Evolutionary conservation across 768 basidiomycete genomes (phyloP).

Genomic region (Neoboletus magnificus): DNA sequence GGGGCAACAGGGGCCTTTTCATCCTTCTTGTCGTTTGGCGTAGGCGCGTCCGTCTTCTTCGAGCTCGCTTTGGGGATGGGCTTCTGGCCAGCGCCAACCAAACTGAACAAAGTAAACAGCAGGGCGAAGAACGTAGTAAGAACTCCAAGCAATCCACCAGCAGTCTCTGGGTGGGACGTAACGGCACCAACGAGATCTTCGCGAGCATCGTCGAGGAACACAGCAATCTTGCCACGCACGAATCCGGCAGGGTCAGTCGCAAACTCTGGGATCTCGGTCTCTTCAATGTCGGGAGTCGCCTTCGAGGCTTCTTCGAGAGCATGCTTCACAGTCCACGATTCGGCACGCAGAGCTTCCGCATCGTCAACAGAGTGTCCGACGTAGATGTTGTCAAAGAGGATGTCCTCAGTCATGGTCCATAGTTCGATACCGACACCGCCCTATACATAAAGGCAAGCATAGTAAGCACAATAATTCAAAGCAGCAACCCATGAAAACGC

Average conservation of each 20-base stretch:
- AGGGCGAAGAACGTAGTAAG: conserved; percentile 81
- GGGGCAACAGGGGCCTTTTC: conserved; percentile 66
- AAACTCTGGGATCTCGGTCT: conserved; percentile 46
- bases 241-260: conserved; percentile 74
- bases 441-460: conserved; percentile 35
- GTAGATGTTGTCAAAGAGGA: conserved; percentile 92
- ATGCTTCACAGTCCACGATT: conserved; percentile 93
- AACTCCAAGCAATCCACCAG: conserved; percentile 68
- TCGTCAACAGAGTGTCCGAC: conserved; percentile 86
- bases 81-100: conserved; percentile 71
- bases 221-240: conserved; percentile 71
- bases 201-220: conserved; percentile 77
- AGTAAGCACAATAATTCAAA: background rate
- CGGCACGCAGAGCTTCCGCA: conserved; percentile 76
- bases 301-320: conserved; percentile 60
- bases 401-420: conserved; percentile 99
- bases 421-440: conserved; percentile 96
- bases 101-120: conserved; percentile 74
- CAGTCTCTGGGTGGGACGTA: conserved; percentile 87
- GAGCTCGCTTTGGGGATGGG: conserved; percentile 63
- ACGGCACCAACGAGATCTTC: conserved; percentile 77
- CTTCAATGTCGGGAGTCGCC: conserved; percentile 47
- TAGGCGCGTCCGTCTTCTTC: conserved; percentile 73
- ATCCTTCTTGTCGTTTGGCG: conserved; percentile 63
- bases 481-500: conserved; percentile 23